Conservation (phyloP, 2,329 filamentous ascomycete species). For the Fusarium chuoi region DNA sequence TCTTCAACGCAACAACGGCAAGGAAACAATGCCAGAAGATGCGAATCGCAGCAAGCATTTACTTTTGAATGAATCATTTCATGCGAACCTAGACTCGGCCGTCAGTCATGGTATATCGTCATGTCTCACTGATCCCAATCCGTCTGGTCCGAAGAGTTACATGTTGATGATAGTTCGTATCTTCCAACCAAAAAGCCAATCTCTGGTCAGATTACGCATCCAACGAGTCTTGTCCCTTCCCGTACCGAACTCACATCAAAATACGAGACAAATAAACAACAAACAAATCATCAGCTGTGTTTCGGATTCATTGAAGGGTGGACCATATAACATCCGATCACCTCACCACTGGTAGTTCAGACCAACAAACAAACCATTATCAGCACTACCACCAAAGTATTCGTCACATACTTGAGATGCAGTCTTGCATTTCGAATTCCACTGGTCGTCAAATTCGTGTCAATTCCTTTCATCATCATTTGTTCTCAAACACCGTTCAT, state of each 20-base stretch:
- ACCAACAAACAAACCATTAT: neutral
- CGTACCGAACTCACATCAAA: no score
- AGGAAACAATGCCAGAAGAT: neutral
- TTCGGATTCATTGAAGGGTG: neutral
- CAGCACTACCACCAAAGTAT: rapidly evolving
- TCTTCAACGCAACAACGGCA: neutral
- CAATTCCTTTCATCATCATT: neutral
- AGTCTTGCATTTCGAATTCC: neutral
- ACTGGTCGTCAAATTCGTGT: neutral
- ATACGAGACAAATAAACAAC: neutral
- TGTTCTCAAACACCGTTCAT: neutral
- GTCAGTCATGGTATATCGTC: no score
- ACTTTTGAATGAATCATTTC: neutral
- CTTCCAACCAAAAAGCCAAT: neutral
- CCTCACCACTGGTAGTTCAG: neutral
- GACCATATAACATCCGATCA: neutral
- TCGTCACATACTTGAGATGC: neutral
- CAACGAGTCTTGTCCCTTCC: neutral
- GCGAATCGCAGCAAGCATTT: neutral
- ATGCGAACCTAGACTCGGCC: neutral
- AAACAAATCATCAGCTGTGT: neutral
- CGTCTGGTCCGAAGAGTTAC: neutral
- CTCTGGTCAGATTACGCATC: neutral
- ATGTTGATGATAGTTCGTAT: neutral
- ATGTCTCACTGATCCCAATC: neutral